phyloP scores from a whole-genome alignment of 208 protist species.

The Leishmania martiniquensis region DNA sequence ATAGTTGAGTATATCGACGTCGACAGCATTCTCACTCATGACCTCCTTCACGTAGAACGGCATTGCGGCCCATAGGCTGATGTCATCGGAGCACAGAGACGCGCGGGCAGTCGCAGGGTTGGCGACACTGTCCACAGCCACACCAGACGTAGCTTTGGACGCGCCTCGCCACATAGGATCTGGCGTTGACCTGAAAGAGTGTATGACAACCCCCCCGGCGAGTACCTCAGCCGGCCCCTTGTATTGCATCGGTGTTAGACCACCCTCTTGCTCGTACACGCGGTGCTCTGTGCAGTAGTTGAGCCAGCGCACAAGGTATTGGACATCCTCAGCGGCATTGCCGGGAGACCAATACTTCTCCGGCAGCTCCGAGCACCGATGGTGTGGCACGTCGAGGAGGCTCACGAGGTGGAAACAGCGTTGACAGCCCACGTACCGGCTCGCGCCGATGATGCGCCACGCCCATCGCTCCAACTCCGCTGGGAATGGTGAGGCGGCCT shows the following conservation, averaged over 20 bases:
- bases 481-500: background rate
- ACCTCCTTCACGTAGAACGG: slow-evolving; percentile 39
- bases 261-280: slow-evolving; percentile 42
- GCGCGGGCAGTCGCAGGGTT: background rate
- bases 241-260: slow-evolving; percentile 38
- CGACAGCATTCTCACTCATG: slow-evolving; percentile 34
- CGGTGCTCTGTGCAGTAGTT: slow-evolving; percentile 24
- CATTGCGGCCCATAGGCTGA: slow-evolving; percentile 26
- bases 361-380: slow-evolving; percentile 43
- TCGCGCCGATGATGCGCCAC: slow-evolving; percentile 70
- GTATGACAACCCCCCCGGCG: slow-evolving; percentile 28
- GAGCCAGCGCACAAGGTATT: slow-evolving; percentile 53
- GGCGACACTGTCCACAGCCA: background rate
- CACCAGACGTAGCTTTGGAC: background rate
- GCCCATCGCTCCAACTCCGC: slow-evolving; percentile 67
- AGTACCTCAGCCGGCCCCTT: slow-evolving; percentile 6
- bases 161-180: background rate
- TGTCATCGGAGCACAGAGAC: background rate
- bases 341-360: slow-evolving; percentile 28
- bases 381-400: slow-evolving; percentile 48
- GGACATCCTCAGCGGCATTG: slow-evolving; percentile 28
- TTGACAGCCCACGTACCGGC: slow-evolving; percentile 48
- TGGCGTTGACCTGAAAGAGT: background rate
- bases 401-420: slow-evolving; percentile 51
- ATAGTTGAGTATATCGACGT: slow-evolving; percentile 60